Evolutionary conservation across 306 rosid species (phyloP).

Genomic region (Lathyrus aphaca): DNA sequence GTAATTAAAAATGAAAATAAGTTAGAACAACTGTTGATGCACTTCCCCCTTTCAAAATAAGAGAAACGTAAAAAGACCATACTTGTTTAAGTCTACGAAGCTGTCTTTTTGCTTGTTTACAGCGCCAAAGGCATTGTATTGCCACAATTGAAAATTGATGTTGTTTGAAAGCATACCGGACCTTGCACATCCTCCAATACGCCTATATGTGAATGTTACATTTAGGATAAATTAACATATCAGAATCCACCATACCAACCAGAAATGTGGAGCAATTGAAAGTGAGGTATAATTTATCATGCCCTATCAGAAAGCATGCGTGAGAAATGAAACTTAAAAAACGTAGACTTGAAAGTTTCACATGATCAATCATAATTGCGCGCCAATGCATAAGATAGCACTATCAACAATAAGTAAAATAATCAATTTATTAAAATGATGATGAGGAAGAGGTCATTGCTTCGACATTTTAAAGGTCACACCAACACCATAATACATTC

Average conservation of each 20-base stretch:
- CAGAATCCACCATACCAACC: constrained; percentile 26
- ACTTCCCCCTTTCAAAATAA: neutral
- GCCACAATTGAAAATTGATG: constrained; percentile 66
- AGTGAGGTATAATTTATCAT: constrained; percentile 23
- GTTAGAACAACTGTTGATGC: constrained; percentile 18
- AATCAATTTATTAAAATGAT: neutral
- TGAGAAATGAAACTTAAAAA: constrained; percentile 15
- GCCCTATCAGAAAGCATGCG: neutral
- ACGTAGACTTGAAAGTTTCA: constrained; percentile 2
- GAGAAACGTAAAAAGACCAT: constrained; percentile 19
- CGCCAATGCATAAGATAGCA: constrained; percentile 7
- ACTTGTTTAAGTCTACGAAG: constrained; percentile 78
- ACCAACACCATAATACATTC: neutral
- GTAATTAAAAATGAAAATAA: constrained; percentile 24
- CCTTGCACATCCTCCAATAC: constrained; percentile 87
- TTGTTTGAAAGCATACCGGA: constrained; percentile 59
- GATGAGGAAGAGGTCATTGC: neutral
- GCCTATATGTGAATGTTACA: constrained; percentile 55
- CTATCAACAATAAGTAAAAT: constrained; percentile 11
- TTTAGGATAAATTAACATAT: constrained; percentile 23
- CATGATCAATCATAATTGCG: constrained; percentile 16
- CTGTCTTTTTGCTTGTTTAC: constrained; percentile 80
- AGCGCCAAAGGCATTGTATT: constrained; percentile 90
- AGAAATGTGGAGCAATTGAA: constrained; percentile 18
- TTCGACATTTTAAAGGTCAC: constrained; percentile 31